Conservation (phyloP, 768 basidiomycete species). For the Lentinula aciculospora region DNA sequence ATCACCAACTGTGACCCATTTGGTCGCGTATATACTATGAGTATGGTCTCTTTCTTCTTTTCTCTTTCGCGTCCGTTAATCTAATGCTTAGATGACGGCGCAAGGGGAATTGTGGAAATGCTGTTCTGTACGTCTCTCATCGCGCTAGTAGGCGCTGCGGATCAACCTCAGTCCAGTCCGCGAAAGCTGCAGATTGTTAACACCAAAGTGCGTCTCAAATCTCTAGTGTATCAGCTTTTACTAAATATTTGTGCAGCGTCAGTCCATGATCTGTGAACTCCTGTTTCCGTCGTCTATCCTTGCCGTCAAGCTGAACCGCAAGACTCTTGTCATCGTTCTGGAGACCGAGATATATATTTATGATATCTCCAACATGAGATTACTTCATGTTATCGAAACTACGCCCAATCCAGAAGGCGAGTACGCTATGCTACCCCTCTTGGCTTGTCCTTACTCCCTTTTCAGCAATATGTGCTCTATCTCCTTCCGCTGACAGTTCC, state of each 20-base stretch:
- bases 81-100: slow-evolving; percentile 71
- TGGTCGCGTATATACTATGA: slow-evolving; percentile 91
- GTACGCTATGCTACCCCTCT: slow-evolving; percentile 9
- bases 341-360: slow-evolving; percentile 99
- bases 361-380: slow-evolving; percentile 97
- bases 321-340: slow-evolving; percentile 91
- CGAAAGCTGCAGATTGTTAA: slow-evolving; percentile 97
- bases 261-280: slow-evolving; percentile 98
- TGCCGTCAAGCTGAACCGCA: slow-evolving; percentile 96
- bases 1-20: slow-evolving; percentile 99
- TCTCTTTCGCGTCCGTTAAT: neutral
- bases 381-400: slow-evolving; percentile 96
- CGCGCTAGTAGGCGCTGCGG: slow-evolving; percentile 93
- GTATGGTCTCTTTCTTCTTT: slow-evolving; percentile 40
- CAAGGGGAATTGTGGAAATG: slow-evolving; percentile 97
- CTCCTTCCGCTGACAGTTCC: slow-evolving; percentile 87
- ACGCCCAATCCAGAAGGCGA: slow-evolving; percentile 91
- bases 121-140: slow-evolving; percentile 98
- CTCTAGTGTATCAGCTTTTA: slow-evolving; percentile 2
- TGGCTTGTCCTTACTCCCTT: neutral
- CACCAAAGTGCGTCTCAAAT: slow-evolving; percentile 68
- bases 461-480: slow-evolving; percentile 89
- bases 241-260: slow-evolving; percentile 49
- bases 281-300: slow-evolving; percentile 96
- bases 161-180: slow-evolving; percentile 86